Base-by-base conservation (phyloP, 768 basidiomycete genomes). In the Sporobolomyces phaffii region DNA sequence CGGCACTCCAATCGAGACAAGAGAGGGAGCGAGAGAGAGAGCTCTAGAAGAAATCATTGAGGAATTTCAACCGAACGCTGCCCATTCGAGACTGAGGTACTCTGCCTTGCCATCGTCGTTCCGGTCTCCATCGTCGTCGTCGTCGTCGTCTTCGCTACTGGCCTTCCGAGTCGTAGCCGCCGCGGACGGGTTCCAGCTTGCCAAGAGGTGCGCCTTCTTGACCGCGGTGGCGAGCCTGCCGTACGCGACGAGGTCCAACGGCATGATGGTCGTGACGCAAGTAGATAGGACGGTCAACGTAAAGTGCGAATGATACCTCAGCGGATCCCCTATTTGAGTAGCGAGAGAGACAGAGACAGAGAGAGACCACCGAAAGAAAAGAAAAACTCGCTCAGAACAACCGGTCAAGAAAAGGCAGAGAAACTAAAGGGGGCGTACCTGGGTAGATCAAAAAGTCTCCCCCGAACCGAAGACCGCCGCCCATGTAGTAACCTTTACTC, bases 291-390 rank as follows among this genome's bases (percentile, higher is more conserved):
- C 88, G 8, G 88, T 86, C 26, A 88, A 88, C 26, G 87, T 86
- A 76, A 97, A 98, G 77, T 99, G 96, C 3, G 94, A 96, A 75
- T 99, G 96, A 77, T 94, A 99, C 29, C 96, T 84, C 57, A 98
- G 79, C 13, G 93, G 91, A 76, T 99, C 92, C 61, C 91, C 91
- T 94, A 67, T 41, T 26, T 5, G 41, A 28, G 24, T 20, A 9
- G 24, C 2, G 9, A 20, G 24, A 33, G n/a, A 24, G 51, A 52
- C 3, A n/a, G 29, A 10, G 20, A 14, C 38, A 14, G 49, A 33
- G 34, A 41, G 4, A 29, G n/a, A n/a, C n/a, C n/a, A n/a, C n/a
- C n/a, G n/a, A n/a, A n/a, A n/a, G n/a, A n/a, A n/a, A n/a, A n/a
- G n/a, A n/a, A n/a, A n/a, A n/a, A n/a, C n/a, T n/a, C n/a, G n/a